Percentiles rank a stretch among this genome's conserved stretches.
phyloP scores from a whole-genome alignment of 768 basidiomycete genomes.

The Boletus rubropictus region DNA sequence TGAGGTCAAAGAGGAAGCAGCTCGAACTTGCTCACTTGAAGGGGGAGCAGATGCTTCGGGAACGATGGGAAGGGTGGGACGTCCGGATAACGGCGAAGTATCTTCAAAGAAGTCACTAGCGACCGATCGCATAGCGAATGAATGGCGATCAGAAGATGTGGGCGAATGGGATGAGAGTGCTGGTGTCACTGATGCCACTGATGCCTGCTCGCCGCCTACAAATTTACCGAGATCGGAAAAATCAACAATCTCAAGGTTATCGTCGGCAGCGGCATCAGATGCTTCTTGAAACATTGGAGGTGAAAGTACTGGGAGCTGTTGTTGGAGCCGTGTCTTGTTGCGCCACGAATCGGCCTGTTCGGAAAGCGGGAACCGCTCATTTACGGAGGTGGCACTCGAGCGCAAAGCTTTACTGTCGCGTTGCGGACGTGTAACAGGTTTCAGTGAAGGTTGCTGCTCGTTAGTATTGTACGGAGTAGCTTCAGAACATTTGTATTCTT shows the following conservation, averaged over 20 bases:
- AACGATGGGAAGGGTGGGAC: constrained; percentile 10
- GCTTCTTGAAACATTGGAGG: constrained; percentile 31
- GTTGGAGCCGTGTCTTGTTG: constrained; percentile 35
- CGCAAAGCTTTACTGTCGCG: constrained; percentile 8
- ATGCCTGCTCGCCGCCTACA: constrained; percentile 37
- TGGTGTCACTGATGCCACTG: constrained; percentile 6
- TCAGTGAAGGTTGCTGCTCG: constrained; percentile 34
- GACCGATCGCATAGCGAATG: constrained; percentile 42
- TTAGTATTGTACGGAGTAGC: constrained; percentile 11
- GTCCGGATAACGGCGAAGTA: constrained; percentile 17
- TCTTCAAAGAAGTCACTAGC: constrained; percentile 77
- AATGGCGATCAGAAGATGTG: constrained; percentile 14
- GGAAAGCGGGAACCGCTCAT: constrained; percentile 26
- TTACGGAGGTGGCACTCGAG: constrained; percentile 4
- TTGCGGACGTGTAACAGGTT: constrained; percentile 24
- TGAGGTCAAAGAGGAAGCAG: neutral
- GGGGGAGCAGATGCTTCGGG: constrained; percentile 11
- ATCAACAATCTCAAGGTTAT: constrained; percentile 74
- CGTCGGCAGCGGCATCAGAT: constrained; percentile 44
- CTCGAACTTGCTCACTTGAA: constrained; percentile 8
- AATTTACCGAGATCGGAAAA: constrained; percentile 74
- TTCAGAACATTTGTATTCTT: constrained; percentile 4
- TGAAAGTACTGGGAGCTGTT: constrained; percentile 30
- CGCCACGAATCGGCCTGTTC: constrained; percentile 63
- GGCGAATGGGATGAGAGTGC: constrained; percentile 18